Conservation (phyloP, 164 flowering plant species). For the Cinnamomum chago region DNA sequence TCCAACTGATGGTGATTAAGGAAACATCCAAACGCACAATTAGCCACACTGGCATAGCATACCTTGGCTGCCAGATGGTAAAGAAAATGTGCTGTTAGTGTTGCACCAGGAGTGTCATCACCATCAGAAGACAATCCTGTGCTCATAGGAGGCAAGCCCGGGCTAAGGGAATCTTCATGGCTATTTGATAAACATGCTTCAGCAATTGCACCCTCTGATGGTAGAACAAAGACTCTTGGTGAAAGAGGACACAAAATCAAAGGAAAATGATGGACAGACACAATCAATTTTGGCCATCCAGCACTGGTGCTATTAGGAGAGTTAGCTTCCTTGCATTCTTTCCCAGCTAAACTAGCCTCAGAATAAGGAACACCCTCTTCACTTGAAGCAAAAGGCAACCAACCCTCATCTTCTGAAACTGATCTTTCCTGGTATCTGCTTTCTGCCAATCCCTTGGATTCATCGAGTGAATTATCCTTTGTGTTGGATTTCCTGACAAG, state of each 20-base stretch:
- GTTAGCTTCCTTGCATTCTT: conserved; percentile 23
- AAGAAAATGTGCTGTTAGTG: conserved; percentile 87
- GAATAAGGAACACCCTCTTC: conserved; percentile 34
- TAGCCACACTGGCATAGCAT: conserved; percentile 5
- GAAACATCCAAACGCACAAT: neutral
- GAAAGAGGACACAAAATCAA: conserved; percentile 83
- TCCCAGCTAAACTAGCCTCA: conserved; percentile 30
- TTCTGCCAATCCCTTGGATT: conserved; percentile 17
- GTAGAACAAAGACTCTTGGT: conserved; percentile 81
- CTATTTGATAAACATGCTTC: conserved; percentile 73
- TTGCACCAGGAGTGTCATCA: conserved; percentile 79
- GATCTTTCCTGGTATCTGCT: conserved; percentile 21
- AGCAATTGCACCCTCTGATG: conserved; percentile 85
- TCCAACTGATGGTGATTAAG: neutral
- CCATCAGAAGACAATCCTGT: conserved; percentile 54
- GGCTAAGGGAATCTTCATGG: conserved; percentile 68
- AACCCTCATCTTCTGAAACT: conserved; percentile 53
- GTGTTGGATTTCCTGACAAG: conserved; percentile 42
- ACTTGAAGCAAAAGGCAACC: conserved; percentile 41
- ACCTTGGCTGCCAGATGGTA: conserved; percentile 93
- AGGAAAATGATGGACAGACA: conserved; percentile 87
- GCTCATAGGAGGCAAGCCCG: conserved; percentile 80
- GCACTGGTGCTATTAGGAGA: conserved; percentile 20
- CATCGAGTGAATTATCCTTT: conserved; percentile 17
- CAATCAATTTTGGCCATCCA: conserved; percentile 39